Base-by-base conservation (phyloP, 2,329 filamentous ascomycete species). In the Tolypocladium album region DNA sequence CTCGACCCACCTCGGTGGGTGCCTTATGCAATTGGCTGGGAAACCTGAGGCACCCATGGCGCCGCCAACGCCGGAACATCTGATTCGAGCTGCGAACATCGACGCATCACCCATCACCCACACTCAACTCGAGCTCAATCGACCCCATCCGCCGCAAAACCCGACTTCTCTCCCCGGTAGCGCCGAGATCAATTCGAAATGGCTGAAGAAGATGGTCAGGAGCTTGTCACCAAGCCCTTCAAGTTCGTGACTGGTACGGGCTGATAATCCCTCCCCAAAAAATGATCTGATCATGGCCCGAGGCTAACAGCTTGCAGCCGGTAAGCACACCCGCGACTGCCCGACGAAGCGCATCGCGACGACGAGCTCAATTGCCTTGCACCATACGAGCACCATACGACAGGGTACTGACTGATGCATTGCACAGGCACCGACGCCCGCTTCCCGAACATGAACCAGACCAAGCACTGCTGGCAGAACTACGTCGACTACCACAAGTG, bases 401-500 rank as follows among this genome's bases (percentile, higher is more conserved):
- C 20, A 13, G 52, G 42, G 64, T 59, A 56, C 65, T 67, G 39
- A 68, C 39, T 22, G 7, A 36, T 9, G 24, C 50, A 45, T 59
- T 59, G 61, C 58, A 56, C 64, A 97, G 94, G 94, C 83, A 96
- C 95, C 82, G 94, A 99, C 77, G 94, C 94, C 79, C 93, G 94
- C 78, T 99, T 97, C 83, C 94, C 94, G 74, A 96, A 99, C 84
- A 82, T 87, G 83, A 99, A 99, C 83, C 90, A 94, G 82, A 89
- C 92, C 80, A 97, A 97, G 89, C 92, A 99, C 87, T 99, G 94
- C 90, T 99, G 94, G 94, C 95, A 99, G 79, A 99, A 99, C 86
- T 99, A 99, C 81, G 94, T 99, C 82, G 94, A 99, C 80, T 97
- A 99, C 85, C 90, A 99, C 88, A 99, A 99, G 86, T 99, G 94